These are phyloP conservation scores for Endogone sp. DNA, from an alignment of 192 early-diverging fungal genomes.

Conservation along the genomic window DNA sequence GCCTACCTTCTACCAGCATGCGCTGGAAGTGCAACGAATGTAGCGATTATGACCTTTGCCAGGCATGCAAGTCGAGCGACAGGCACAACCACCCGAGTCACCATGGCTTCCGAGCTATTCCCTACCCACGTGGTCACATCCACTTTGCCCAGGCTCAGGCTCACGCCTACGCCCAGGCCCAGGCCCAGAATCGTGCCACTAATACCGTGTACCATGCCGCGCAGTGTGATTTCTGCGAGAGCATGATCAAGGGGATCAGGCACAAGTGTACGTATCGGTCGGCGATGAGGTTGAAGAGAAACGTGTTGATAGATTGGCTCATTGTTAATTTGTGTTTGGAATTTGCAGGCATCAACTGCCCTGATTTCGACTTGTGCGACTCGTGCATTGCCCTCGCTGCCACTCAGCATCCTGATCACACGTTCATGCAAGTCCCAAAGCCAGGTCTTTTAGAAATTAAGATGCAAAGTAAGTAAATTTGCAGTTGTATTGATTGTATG, in stretches of 20 bases:
- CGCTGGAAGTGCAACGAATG: constrained; percentile 56
- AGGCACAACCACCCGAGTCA: constrained; percentile 11
- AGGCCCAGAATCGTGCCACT: not conserved
- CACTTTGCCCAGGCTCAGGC: not conserved
- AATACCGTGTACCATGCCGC: constrained; percentile 13
- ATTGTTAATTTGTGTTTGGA: not conserved
- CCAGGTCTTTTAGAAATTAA: constrained; percentile 25
- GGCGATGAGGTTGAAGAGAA: constrained; percentile 1
- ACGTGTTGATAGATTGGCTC: not conserved
- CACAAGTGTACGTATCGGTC: constrained; percentile 56
- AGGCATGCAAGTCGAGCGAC: constrained; percentile 26
- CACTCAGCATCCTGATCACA: constrained; percentile 36
- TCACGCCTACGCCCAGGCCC: not conserved
- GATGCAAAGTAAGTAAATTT: constrained; percentile 9
- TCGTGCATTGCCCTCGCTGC: constrained; percentile 43
- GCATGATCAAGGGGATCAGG: constrained; percentile 44
- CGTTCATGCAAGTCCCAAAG: constrained; percentile 29
- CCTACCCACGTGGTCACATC: constrained; percentile 3
- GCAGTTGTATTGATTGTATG: constrained; percentile 4
- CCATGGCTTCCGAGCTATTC: constrained; percentile 32
- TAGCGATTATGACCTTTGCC: constrained; percentile 48
- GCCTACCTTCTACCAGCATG: constrained; percentile 2
- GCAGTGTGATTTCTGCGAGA: constrained; percentile 54
- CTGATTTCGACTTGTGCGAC: constrained; percentile 56
- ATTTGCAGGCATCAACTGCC: constrained; percentile 18